Base-by-base conservation (phyloP, 495 filamentous ascomycete species). In the Articulospora tetracladia region DNA sequence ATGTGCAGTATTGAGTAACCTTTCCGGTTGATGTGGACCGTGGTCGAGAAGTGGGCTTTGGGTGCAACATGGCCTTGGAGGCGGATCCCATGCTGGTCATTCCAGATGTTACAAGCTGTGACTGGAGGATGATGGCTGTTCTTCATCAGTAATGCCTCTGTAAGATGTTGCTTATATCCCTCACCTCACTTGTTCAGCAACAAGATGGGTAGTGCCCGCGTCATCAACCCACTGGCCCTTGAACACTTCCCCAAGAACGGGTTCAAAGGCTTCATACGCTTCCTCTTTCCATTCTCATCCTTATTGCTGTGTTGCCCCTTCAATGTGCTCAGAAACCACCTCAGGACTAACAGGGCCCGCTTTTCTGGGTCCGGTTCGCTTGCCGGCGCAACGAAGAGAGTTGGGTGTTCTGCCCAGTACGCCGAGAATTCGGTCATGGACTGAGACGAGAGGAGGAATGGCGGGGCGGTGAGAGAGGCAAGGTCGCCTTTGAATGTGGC, bases 41-140 rank as follows among this genome's bases (percentile, higher is more conserved):
- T 95, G 52, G 88, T 86, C 28, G 88, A 89, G 71, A 98, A 97
- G 23, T 88, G 92, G 7, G 92, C 94, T 72, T 97, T 98, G 68
- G 97, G 95, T n/a, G 90, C 95, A 65, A 97, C 97, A 76, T 97
- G 97, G 58, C 95, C 94, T 80, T 96, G 85, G 2, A 98, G 80
- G 74, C 89, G 83, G 32, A 98, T 83, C 32, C 91, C 89, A 60
- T 93, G 83, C 61, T 93, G 83, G 22, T 86, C 74, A 72, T 98
- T 98, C 72, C 81, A 87, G 65, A 98, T 95, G 58, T 86, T 87
- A 72, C 97, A 98, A 3, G 93, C 95, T 10, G 95, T 98, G 27
- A 91, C 92, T 12, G 95, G 94, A n/a, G 95, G 94, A 68, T 98
- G 94, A 67, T 98, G 94, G 76, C 91, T 96, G 62, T 8, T 11